Evolutionary conservation across 192 early-diverging fungal species (phyloP), one percentile per base, ranked within the genome.

Genomic region (Linnemannia hyalina): DNA sequence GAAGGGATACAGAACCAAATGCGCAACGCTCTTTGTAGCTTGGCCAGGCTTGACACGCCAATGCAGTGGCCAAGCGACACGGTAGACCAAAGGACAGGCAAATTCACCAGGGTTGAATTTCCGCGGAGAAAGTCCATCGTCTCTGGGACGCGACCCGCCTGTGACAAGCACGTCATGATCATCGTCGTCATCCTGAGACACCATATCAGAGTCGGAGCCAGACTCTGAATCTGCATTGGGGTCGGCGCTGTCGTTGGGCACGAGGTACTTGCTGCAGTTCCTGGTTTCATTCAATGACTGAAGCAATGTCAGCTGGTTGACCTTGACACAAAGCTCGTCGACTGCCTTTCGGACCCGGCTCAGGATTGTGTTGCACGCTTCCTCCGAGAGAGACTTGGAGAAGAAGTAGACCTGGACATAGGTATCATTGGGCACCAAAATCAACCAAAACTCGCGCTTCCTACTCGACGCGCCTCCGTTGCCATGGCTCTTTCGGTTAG

Each of bases 1-100:
- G 23, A 96, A 91, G 7, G 89, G 83, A 40, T 90, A 82, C 18
- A 97, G 88, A 0, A 88, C 77, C 23, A 92, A 80, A 20, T 87
- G 84, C n/a, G 92, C 81, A 10, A 96, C 85, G 32, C 82, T 89
- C 55, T 88, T 94, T 20, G 95, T 76, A 5, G 95, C 96, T 63
- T 93, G 89, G 26, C 89, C 88, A 3, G 95, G 92, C 68, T 90
- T 89, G 60, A 97, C 88, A 26, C 96, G 90, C 93, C 94, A 96
- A 80, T 97, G 95, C 1, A 97, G 71, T 6, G 94, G 92, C 81
- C 96, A 95, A 10, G 76, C 77, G 49, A 90, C 90, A 40, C 85
- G 88, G 76, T 93, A 95, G 8, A 96, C 92, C 11, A 93, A 75
- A 0, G 91, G 91, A 68, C 96, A 97, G 13, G 93, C 91, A 84